Base-by-base conservation (phyloP, 768 basidiomycete genomes). In the Neoboletus magnificus region DNA sequence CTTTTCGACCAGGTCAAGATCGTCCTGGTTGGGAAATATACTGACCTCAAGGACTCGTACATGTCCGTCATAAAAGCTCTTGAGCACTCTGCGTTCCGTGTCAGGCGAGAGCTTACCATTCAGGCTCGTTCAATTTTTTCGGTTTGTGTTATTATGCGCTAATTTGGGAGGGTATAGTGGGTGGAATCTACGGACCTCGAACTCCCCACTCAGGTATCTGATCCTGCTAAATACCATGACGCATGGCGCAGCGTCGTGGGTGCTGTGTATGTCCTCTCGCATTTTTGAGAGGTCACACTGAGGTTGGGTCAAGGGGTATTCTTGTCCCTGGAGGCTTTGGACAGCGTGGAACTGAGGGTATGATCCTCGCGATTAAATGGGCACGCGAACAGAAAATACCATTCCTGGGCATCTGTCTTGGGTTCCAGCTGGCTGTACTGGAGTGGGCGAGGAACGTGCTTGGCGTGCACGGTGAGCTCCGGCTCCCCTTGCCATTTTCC, bases 251-350 rank as follows among this genome's bases (percentile, higher is more conserved):
- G 88, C 4, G 80, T 99, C 41, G 97, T 98, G 55, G 86, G 89
- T 48, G 92, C 97, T 23, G 82, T 83, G 93, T 94, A 65, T 46
- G 85, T 75, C 3, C 8, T 35, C 29, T 13, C 56, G 12, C 46
- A 10, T 20, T 32, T 55, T 1, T n/a, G 25, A 36, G 37, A 49
- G 50, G 32, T 45, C 43, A 20, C 20, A 29, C 58, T 69, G 45
- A 69, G 15, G 33, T 37, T 48, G 5, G 33, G 48, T 45, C 29
- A 63, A 94, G 93, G 53, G 97, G 96, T 57, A 93, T 99, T 66
- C 91, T 98, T 52, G 93, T 99, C 15, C 96, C 96, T 1, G 97
- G 96, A 48, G 96, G 96, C 12, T 99, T 99, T 68, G 96, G 96
- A 20, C 74, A 79, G 11, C 90, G 96, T 37, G 96, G 96, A 22